Conservation (phyloP, 2,329 filamentous ascomycete genomes). For the Mollisiaceae sp. region DNA sequence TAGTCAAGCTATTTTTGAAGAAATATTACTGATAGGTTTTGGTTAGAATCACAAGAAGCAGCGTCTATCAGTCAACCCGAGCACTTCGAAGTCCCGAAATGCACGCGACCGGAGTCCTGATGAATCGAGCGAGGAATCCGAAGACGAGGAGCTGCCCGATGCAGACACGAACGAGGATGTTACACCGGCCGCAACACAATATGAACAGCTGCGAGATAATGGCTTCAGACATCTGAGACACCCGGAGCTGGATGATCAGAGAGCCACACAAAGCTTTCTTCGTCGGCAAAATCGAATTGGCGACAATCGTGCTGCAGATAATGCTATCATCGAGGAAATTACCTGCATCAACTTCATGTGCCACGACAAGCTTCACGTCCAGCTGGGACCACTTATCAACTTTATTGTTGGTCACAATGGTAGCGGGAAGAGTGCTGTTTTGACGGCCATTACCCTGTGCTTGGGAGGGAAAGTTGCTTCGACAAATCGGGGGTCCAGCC, state of each 20-base stretch:
- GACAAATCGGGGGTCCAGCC: conserved; percentile 87
- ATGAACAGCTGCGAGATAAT: conserved; percentile 64
- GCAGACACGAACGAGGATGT: conserved; percentile 25
- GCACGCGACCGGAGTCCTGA: conserved; percentile 25
- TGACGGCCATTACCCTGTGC: conserved; percentile 92
- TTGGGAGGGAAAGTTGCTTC: conserved; percentile 92
- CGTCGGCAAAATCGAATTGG: conserved; percentile 54
- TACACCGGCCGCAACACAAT: conserved; percentile 57
- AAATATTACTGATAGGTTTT: neutral
- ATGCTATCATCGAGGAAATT: conserved; percentile 87
- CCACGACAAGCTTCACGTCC: conserved; percentile 79
- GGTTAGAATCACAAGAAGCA: conserved; percentile 49
- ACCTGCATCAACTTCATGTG: conserved; percentile 97
- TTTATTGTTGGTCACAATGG: conserved; percentile 98
- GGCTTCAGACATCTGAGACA: conserved; percentile 63
- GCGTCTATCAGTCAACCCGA: conserved; percentile 42
- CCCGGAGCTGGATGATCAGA: conserved; percentile 63
- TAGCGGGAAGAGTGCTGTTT: conserved; percentile 93
- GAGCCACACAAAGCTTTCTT: conserved; percentile 66
- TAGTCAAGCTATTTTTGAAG: neutral
- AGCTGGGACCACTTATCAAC: conserved; percentile 93
- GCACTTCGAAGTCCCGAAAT: conserved; percentile 29
- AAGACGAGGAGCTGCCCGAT: conserved; percentile 38
- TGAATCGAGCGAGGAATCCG: conserved; percentile 38
- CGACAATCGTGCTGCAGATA: conserved; percentile 77